Percentiles rank a stretch among this genome's conserved stretches.
Evolutionary conservation across 257 asterid genomes (phyloP).

Genomic region (Gynochthodes officinalis): DNA sequence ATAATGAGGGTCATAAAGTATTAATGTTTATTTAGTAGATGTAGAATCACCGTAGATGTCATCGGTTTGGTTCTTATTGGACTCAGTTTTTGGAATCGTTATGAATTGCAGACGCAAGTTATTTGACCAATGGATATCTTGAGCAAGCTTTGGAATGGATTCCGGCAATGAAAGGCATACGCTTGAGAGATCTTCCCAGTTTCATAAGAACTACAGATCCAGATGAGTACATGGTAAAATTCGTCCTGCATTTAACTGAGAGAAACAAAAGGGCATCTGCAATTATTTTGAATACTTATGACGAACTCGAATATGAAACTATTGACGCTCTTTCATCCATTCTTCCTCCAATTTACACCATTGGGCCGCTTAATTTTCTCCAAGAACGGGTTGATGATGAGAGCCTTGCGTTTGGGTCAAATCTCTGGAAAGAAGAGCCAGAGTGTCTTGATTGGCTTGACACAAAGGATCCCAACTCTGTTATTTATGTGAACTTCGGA

Average conservation of each 20-base stretch:
- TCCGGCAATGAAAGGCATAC: slow-evolving; percentile 7
- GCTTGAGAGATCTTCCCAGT: slow-evolving; percentile 14
- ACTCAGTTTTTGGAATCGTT: background rate
- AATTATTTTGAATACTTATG: background rate
- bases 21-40: too few relatives aligned
- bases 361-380: slow-evolving; percentile 12
- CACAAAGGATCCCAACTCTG: background rate
- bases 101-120: slow-evolving; percentile 11
- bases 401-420: background rate
- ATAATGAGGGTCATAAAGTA: too few relatives aligned
- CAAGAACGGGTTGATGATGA: background rate
- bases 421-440: background rate
- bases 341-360: slow-evolving; percentile 11
- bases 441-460: background rate
- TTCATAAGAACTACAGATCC: slow-evolving; percentile 16
- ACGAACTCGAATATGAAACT: background rate
- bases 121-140: slow-evolving; percentile 9
- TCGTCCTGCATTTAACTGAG: background rate
- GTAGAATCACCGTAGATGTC: too few relatives aligned
- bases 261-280: background rate
- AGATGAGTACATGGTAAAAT: slow-evolving; percentile 1
- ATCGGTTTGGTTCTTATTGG: too few relatives aligned
- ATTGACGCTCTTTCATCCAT: background rate
- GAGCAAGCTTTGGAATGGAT: slow-evolving; percentile 13
- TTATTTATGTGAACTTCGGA: background rate